These are phyloP conservation scores for Globisporangium nunn DNA, from an alignment of 352 stramenopile genomes.

Conservation along the genomic window DNA sequence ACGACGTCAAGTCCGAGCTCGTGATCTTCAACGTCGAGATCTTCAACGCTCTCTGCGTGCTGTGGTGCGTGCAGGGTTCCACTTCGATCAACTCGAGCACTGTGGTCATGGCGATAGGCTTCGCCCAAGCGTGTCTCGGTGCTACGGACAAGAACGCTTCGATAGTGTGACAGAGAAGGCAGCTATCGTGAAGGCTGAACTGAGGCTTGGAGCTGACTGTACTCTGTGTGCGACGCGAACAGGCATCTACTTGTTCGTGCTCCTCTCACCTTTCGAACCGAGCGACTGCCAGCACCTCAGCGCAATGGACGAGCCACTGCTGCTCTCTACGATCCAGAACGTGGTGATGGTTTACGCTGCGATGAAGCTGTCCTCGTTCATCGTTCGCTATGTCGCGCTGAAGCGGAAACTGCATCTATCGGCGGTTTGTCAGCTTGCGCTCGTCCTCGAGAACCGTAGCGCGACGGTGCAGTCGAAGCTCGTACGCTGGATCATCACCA, in stretches of 20 bases:
- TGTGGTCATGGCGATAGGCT: slow-evolving; percentile 26
- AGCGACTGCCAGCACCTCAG: slow-evolving; percentile 20
- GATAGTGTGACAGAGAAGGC: slow-evolving; percentile 2
- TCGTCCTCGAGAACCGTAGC: slow-evolving; percentile 29
- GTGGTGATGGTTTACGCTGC: slow-evolving; percentile 23
- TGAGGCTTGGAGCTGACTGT: neutral
- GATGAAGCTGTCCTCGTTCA: slow-evolving; percentile 31
- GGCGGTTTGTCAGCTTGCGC: slow-evolving; percentile 20
- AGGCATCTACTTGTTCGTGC: slow-evolving; percentile 18
- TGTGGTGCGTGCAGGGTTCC: slow-evolving; percentile 35
- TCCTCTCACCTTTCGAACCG: slow-evolving; percentile 26
- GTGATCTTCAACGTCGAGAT: slow-evolving; percentile 41
- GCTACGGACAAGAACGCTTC: slow-evolving; percentile 20
- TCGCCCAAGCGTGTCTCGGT: slow-evolving; percentile 24
- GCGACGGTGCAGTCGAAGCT: slow-evolving; percentile 28
- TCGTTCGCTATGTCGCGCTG: slow-evolving; percentile 20
- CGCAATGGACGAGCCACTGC: slow-evolving; percentile 10
- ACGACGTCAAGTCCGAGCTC: slow-evolving; percentile 20
- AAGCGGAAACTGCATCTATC: slow-evolving; percentile 19
- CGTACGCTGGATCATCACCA: slow-evolving; percentile 34
- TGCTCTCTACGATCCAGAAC: slow-evolving; percentile 14
- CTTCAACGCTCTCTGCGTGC: slow-evolving; percentile 33
- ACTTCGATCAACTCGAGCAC: slow-evolving; percentile 21
- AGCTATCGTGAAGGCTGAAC: slow-evolving; percentile 19
- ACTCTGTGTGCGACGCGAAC: neutral